Evolutionary conservation across 768 basidiomycete species (phyloP), one percentile per base, ranked within the genome.

Genomic region (Calocybe cyanea): DNA sequence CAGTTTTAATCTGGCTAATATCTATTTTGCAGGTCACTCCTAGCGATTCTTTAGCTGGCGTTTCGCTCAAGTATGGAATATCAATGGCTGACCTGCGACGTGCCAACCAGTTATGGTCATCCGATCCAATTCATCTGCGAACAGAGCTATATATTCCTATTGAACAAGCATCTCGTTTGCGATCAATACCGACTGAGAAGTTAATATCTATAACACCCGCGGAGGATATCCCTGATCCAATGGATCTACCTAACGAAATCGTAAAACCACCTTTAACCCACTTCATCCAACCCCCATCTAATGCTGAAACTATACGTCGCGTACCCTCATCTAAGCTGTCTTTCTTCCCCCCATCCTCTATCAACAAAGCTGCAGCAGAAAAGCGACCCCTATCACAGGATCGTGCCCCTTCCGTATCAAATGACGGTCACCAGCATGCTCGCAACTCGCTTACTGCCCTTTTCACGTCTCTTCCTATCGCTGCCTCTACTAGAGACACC

Each of bases 101-200:
- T 54, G 83, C 84, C 38, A 99, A 99, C 63, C 90, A 93, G 53
- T 71, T 99, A 7, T 99, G 96, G 96, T 63, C 91, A 5, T 86
- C 89, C 6, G 96, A 98, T 61, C 77, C 91, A 1, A 87, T 99
- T 37, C 91, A 95, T 65, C 76, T 93, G 25, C 86, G 94, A 21
- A 81, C 82, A 37, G 72, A 80, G 5, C 78, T 96, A 28, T 83
- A 87, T 57, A 85, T 98, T 46, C 92, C 94, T 0, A 57, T 85
- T 28, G 79, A 84, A 41, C 72, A 73, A 50, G 72, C 80, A 18
- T 67, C 73, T 23, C 74, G 74, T 18, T 66, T 73, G 37, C 69
- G 61, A 34, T 68, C 73, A 43, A 62, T 57, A 43, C 42, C 63
- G 34, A 48, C 52, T 24, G 56, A 62, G 37, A 55, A 51, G 19